A percentile compares a stretch with the other conserved stretches of the same genome.
phyloP scores from a whole-genome alignment of 169 alveolate species.

The Plasmodium malariae region DNA sequence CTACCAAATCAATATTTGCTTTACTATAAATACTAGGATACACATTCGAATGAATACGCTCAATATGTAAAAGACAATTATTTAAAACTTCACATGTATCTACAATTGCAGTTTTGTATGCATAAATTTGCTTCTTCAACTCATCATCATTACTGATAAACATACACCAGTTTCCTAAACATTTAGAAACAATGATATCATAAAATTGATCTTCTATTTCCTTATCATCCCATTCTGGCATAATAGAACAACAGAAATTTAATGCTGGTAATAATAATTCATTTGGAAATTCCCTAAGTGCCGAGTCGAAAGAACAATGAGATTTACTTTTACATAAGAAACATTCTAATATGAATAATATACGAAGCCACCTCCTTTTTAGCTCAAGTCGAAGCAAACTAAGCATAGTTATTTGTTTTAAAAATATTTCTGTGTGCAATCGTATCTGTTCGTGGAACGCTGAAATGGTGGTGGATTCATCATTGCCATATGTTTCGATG shows the following conservation, averaged over 20 bases:
- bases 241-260: slow-evolving; percentile 79
- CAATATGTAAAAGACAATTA: slow-evolving; percentile 57
- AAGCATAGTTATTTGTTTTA: slow-evolving; percentile 66
- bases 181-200: slow-evolving; percentile 81
- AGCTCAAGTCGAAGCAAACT: slow-evolving; percentile 55
- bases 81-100: slow-evolving; percentile 77
- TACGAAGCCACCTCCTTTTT: slow-evolving; percentile 84
- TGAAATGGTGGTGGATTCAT: not conserved
- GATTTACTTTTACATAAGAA: slow-evolving; percentile 80
- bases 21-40: slow-evolving; percentile 56
- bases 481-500: not conserved
- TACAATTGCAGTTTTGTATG: slow-evolving; percentile 81
- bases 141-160: slow-evolving; percentile 77
- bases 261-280: slow-evolving; percentile 81
- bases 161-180: slow-evolving; percentile 85
- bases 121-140: slow-evolving; percentile 80
- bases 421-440: slow-evolving; percentile 42
- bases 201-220: slow-evolving; percentile 81
- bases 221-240: slow-evolving; percentile 80
- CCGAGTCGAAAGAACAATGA: slow-evolving; percentile 79
- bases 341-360: slow-evolving; percentile 80
- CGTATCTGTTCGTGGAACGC: slow-evolving; percentile 55
- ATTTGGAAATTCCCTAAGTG: slow-evolving; percentile 80
- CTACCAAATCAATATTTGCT: slow-evolving; percentile 21
- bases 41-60: slow-evolving; percentile 14